Evolutionary conservation across 371 early-diverging fungal species (phyloP), one percentile per base, ranked within the genome.

Genomic region (Lichtheimia corymbifera): DNA sequence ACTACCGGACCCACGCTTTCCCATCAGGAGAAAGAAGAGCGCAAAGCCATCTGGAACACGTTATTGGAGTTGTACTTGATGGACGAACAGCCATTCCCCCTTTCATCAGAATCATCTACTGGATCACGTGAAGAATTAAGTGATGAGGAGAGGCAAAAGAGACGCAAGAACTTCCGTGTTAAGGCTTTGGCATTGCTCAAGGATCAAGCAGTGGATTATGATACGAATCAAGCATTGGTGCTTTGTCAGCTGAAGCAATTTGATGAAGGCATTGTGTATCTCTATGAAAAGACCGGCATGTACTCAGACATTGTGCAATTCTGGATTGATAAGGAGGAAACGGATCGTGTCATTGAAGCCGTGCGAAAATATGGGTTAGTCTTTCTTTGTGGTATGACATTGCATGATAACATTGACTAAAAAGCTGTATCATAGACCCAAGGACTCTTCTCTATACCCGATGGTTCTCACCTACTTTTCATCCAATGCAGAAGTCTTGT

Each of bases 21-120:
- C 15, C 14, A 58, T 1, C 61, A 73, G 17, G 86, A 82, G 24
- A 76, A 78, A 68, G 88, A 88, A 25, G 86, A 87, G 41, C 83
- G 80, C 25, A 84, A 85, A 59, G 79, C 88, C 1, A 84, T 93
- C 5, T 95, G 95, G 91, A 91, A 92, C 63, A 94, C 96, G 0
- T 73, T 97, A 25, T 65, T 97, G 64, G 96, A 97, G 63, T 83
- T 96, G n/a, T 93, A 95, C 62, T 70, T 97, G 63, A 83, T 85
- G 59, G 85, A 86, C 50, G 68, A 68, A 20, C 62, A 67, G n/a
- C 59, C 58, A 7, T 49, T 55, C 6, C 50, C 68, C n/a, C 41
- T 56, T 28, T 47, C 45, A 24, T 41, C 43, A 1, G 14, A 35
- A 5, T 52, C 58, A 11, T 42, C 44, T 3, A n/a, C 55, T 24